Evolutionary conservation across 441 rosid species (phyloP).

Genomic region (Pelargonium fulgidum): DNA sequence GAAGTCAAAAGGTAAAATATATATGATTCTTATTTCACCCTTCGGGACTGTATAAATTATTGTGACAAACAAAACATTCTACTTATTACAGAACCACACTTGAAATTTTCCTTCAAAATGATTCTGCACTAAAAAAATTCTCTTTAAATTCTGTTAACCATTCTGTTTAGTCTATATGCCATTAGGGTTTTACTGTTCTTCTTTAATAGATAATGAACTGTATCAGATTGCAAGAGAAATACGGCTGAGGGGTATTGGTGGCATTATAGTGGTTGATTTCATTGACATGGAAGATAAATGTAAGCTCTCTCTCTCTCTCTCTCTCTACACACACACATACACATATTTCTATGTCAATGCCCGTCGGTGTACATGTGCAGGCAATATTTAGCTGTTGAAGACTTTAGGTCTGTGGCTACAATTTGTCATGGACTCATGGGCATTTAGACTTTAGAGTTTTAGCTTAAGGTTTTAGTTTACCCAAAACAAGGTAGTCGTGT

Average conservation of each 20-base stretch:
- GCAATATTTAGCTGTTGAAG: no score
- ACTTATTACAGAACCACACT: background rate
- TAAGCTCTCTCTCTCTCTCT: constrained; percentile 29
- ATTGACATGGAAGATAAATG: constrained; percentile 92
- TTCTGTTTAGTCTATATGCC: constrained; percentile 9
- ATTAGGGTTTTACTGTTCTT: constrained; percentile 14
- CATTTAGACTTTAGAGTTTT: background rate
- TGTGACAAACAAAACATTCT: background rate
- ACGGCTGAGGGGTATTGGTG: constrained; percentile 91
- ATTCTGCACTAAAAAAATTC: no score
- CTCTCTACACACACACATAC: no score
- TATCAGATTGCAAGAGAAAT: constrained; percentile 95
- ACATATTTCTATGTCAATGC: no score
- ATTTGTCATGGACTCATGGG: no score
- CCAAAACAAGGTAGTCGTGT: background rate
- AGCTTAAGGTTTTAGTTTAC: background rate
- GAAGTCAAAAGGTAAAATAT: background rate
- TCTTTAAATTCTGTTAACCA: background rate
- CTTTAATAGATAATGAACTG: constrained; percentile 14
- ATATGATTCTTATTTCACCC: no score
- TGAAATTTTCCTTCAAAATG: no score
- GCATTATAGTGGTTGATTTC: constrained; percentile 96
- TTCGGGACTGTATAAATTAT: background rate
- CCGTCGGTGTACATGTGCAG: background rate
- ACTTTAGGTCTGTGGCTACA: background rate